A percentile compares a stretch with the other conserved stretches of the same genome.
phyloP scores from a whole-genome alignment of 495 filamentous ascomycete species.

The Talaromyces adpressus region DNA sequence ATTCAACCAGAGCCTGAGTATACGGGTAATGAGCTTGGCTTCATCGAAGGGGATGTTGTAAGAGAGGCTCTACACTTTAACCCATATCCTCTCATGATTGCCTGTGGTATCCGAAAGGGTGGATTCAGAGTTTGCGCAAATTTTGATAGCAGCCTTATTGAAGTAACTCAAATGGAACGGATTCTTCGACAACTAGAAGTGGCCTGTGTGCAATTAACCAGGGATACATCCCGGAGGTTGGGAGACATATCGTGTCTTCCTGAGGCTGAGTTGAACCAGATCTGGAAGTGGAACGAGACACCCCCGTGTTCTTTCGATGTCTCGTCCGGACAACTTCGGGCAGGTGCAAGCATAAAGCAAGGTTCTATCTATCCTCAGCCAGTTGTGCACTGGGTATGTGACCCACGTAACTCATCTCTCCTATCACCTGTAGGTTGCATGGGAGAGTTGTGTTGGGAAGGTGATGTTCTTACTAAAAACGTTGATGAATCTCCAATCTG shows the following conservation, averaged over 20 bases:
- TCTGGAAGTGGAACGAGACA: slow-evolving; percentile 32
- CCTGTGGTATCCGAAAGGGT: slow-evolving; percentile 46
- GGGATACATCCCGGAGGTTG: slow-evolving; percentile 17
- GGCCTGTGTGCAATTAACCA: slow-evolving; percentile 22
- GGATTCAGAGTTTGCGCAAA: slow-evolving; percentile 55
- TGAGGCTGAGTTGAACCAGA: slow-evolving; percentile 25
- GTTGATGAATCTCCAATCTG: slow-evolving; percentile 32
- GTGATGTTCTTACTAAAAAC: slow-evolving; percentile 36
- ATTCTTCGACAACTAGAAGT: slow-evolving; percentile 35
- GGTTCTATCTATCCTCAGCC: slow-evolving; percentile 23
- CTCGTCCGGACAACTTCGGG: slow-evolving; percentile 19
- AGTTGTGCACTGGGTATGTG: slow-evolving; percentile 26
- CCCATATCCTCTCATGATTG: slow-evolving; percentile 59
- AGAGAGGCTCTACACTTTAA: slow-evolving; percentile 61
- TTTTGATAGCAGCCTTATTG: slow-evolving; percentile 47
- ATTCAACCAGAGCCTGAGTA: slow-evolving; percentile 41
- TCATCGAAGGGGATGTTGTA: slow-evolving; percentile 49
- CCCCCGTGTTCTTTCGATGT: slow-evolving; percentile 22
- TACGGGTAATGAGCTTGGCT: slow-evolving; percentile 39
- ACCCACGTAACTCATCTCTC: slow-evolving; percentile 23
- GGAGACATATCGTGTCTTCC: slow-evolving; percentile 30
- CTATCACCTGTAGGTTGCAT: slow-evolving; percentile 40
- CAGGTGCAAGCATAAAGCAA: slow-evolving; percentile 17
- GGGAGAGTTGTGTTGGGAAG: slow-evolving; percentile 44
- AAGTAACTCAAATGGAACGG: slow-evolving; percentile 32